Conservation (phyloP, 495 filamentous ascomycete genomes). For the Durotheca rogersii region DNA sequence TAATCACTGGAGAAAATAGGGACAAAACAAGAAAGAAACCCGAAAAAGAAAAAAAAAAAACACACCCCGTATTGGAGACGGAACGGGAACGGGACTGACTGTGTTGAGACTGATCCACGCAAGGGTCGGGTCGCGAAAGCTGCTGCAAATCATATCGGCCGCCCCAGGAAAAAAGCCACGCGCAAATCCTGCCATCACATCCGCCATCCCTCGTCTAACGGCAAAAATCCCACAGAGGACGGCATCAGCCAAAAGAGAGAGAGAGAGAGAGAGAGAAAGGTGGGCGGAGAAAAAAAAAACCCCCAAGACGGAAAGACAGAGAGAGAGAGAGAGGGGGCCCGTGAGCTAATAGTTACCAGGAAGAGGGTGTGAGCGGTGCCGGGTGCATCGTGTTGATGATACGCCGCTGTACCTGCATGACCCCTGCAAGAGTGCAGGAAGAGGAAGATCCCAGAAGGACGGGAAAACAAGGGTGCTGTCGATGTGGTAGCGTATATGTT, state of each 20-base stretch:
- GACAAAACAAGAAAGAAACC: not conserved
- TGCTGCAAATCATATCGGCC: constrained; percentile 30
- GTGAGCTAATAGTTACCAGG: too few relatives aligned
- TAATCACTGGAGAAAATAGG: not conserved
- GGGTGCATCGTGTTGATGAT: constrained; percentile 23
- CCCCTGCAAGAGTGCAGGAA: constrained; percentile 17
- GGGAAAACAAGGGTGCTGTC: constrained; percentile 22
- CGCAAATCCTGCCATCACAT: constrained; percentile 24
- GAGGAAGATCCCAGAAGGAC: constrained; percentile 24
- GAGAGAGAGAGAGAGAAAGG: too few relatives aligned
- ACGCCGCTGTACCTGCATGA: constrained; percentile 25
- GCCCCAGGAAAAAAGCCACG: not conserved
- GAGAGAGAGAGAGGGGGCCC: too few relatives aligned
- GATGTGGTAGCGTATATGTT: too few relatives aligned
- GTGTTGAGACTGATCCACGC: constrained; percentile 21
- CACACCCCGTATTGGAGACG: constrained; percentile 6
- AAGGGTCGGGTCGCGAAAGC: constrained; percentile 2
- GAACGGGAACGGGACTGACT: constrained; percentile 5
- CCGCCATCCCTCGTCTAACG: constrained; percentile 20
- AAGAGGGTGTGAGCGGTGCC: constrained; percentile 9
- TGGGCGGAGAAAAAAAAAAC: too few relatives aligned
- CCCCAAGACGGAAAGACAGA: too few relatives aligned
- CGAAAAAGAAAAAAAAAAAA: constrained; percentile 4
- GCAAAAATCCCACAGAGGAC: constrained; percentile 16
- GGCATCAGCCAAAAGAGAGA: constrained; percentile 17